Base-by-base conservation (phyloP, 192 early-diverging fungal genomes). In the Entomortierella lignicola region DNA sequence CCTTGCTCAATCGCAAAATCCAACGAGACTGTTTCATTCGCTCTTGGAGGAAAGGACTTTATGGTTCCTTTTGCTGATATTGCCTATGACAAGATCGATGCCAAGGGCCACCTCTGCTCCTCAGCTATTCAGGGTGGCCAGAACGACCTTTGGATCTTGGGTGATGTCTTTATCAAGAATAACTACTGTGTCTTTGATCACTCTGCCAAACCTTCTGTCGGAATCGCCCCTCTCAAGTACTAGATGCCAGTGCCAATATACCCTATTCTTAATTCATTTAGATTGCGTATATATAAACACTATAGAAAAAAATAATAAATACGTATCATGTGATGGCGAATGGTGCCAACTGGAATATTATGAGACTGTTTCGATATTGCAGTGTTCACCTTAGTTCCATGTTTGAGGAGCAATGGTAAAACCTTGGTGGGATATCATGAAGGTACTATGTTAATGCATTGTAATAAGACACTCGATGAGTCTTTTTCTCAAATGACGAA, bases 91-190 rank as follows among this genome's bases (percentile, higher is more conserved):
- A 37, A 34, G 21, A 4, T 66, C 18, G 26, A 63, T 15, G 41
- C 57, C 12, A 48, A 50, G 0, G 41, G 42, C 48, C 64, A 32
- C 15, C 20, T 20, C 0, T 64, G 60, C 60, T 56, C 52, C 56
- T 63, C 55, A 37, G 66, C 72, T 25, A 60, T 82, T 21, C 72
- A 69, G 60, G 73, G 66, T 54, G 58, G 59, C 52, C 27, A 65
- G 30, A 42, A 69, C 18, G 48, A 54, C 21, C 58, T 77, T 48
- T 66, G 62, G 13, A 90, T 90, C 53, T 66, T 91, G 32, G 89
- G 90, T 62, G 88, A 90, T 72, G 82, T 85, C 17, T 91, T 91
- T 72, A 67, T 91, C 55, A 87, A 86, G 63, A 88, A 87, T 44
- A 86, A 87, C 72, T 91, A 90, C 56, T 82, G 86, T 32, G 87